A percentile compares a stretch with the other conserved stretches of the same genome.
phyloP scores from a whole-genome alignment of 2,329 filamentous ascomycete genomes.

The Chrysosporium queenslandicum region DNA sequence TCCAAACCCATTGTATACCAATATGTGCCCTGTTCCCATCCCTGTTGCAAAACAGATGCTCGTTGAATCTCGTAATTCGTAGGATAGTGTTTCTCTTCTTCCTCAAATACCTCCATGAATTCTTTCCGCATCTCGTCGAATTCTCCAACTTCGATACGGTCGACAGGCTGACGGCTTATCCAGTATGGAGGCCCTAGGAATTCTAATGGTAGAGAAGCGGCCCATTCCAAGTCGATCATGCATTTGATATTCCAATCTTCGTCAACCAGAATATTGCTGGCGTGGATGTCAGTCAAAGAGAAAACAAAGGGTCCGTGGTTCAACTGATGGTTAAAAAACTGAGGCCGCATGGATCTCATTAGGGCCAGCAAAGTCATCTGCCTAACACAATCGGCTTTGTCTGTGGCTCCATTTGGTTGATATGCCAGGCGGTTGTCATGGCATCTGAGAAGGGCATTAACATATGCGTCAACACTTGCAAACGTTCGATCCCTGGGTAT shows the following conservation, averaged over 20 bases:
- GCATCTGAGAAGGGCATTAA: conserved; percentile 20
- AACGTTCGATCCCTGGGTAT: conserved; percentile 23
- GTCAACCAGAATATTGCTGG: conserved; percentile 5
- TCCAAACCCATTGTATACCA: neutral
- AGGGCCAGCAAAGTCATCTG: conserved; percentile 25
- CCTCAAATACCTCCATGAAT: conserved; percentile 13
- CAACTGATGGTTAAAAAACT: conserved; percentile 17
- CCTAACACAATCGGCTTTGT: neutral
- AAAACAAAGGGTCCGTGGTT: neutral
- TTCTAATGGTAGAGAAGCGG: conserved; percentile 24
- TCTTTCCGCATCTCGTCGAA: conserved; percentile 6
- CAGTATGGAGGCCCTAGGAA: conserved; percentile 24
- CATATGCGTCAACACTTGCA: conserved; percentile 20
- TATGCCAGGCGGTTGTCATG: conserved; percentile 20
- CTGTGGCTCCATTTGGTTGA: conserved; percentile 23
- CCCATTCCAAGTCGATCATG: conserved; percentile 6
- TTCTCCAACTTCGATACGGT: conserved; percentile 15
- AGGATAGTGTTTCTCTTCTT: conserved; percentile 9
- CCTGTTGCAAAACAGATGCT: neutral
- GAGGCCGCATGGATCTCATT: conserved; percentile 24
- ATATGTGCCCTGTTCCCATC: neutral
- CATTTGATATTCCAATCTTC: conserved; percentile 4
- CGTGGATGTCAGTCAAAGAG: neutral
- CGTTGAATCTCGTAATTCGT: neutral
- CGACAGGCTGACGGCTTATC: conserved; percentile 19